A percentile compares a stretch with the other conserved stretches of the same genome.
Conservation (phyloP, 1,284 basidiomycete species). For the Heliocybe sulcata region DNA sequence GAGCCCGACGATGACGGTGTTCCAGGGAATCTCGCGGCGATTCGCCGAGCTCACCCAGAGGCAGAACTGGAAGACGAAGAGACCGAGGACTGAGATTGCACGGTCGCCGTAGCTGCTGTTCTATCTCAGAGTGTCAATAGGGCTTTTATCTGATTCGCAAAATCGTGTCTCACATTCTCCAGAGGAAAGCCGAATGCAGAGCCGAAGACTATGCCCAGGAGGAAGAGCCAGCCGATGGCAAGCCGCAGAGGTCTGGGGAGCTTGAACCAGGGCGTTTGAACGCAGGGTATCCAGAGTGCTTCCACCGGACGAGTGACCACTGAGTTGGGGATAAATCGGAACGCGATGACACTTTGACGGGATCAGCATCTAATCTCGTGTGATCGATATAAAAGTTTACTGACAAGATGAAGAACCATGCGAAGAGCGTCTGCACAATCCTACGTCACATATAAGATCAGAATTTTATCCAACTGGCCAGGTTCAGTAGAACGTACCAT, state of each 20-base stretch:
- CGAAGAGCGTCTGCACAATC: constrained; percentile 74
- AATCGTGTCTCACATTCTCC: constrained; percentile 33
- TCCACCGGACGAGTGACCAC: constrained; percentile 59
- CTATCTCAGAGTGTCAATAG: constrained; percentile 24
- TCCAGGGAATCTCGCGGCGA: constrained; percentile 65
- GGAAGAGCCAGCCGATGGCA: constrained; percentile 63
- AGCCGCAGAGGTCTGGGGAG: constrained; percentile 54
- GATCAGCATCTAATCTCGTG: background rate
- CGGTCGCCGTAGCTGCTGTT: constrained; percentile 67
- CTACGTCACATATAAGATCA: constrained; percentile 23
- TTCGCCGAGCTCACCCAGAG: constrained; percentile 62
- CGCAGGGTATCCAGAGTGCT: constrained; percentile 55
- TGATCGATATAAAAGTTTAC: constrained; percentile 15
- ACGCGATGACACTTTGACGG: constrained; percentile 47
- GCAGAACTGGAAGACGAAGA: constrained; percentile 68
- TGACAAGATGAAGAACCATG: constrained; percentile 73
- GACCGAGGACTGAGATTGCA: constrained; percentile 74
- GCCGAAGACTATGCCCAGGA: constrained; percentile 71
- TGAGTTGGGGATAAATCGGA: constrained; percentile 70
- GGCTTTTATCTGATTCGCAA: background rate
- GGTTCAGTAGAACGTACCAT: constrained; percentile 38
- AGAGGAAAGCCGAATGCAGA: constrained; percentile 77
- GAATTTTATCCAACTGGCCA: constrained; percentile 3
- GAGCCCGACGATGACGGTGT: constrained; percentile 77
- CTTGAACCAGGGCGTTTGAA: constrained; percentile 64